Evolutionary conservation across 2,329 filamentous ascomycete genomes (phyloP), one percentile per base, ranked within the genome.

Genomic region (Monilinia aucupariae): DNA sequence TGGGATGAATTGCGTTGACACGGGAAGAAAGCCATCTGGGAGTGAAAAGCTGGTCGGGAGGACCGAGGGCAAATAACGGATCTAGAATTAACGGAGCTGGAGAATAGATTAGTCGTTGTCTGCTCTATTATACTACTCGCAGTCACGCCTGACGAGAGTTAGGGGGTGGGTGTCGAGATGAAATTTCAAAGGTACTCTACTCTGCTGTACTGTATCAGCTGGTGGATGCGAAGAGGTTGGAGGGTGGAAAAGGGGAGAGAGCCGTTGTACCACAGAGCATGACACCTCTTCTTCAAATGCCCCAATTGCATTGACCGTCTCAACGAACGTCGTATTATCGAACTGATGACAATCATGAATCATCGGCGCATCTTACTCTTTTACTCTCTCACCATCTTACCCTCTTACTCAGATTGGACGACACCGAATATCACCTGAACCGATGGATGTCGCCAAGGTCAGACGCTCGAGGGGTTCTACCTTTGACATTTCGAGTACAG

Each of bases 1-100:
- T 22, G 53, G 54, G 45, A 56, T 47, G 41, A 13, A 56, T 17
- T 56, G 13, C 41, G 54, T 10, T 25, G 54, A 34, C 27, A 56
- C 27, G 39, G 20, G 39, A 45, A 30, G n/a, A 22, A 5, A 39
- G 13, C 12, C 13, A 4, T 30, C 27, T 30, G 6, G 27, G 6
- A 30, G 6, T 30, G 27, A 6, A 6, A 6, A 30, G 3, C 27
- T 6, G 6, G 6, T 30, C 6, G 3, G 27, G 27, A 30, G 27
- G 27, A 30, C 3, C 27, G 6, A 30, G 27, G 27, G 27, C 27
- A 39, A 45, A 17, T 6, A 45, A 45, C 41, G 41, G 43, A 47
- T 22, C 10, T 47, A 39, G 13, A 13, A 13, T 10, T 10, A 39
- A 39, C 37, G 37, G 37, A 13, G 37, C 4, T 39, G 13, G 27